Evolutionary conservation across 805 yeast genomes (phyloP).

Genomic region (Ogataea parapolymorpha): DNA sequence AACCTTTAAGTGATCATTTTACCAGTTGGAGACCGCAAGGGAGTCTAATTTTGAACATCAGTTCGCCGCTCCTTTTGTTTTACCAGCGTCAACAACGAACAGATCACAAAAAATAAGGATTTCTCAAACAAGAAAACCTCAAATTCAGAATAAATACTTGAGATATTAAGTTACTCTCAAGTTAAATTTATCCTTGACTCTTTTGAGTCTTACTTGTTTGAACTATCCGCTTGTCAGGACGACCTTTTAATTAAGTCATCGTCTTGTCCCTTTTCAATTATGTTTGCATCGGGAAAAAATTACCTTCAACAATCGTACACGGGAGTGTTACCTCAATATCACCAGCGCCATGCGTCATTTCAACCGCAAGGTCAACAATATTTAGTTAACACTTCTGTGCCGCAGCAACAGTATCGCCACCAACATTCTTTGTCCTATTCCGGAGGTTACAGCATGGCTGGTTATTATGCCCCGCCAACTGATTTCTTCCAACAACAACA

Average conservation of each 20-base stretch:
- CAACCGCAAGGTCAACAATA: constrained; percentile 18
- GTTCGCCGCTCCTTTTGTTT: constrained; percentile 14
- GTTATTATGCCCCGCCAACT: constrained; percentile 15
- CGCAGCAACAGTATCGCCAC: constrained; percentile 18
- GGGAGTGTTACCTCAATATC: constrained; percentile 18
- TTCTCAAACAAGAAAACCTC: constrained; percentile 4
- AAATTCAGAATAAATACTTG: constrained; percentile 9
- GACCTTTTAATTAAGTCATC: constrained; percentile 45
- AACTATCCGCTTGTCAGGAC: constrained; percentile 17
- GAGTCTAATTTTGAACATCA: background rate
- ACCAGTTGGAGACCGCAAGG: constrained; percentile 17
- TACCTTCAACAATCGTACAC: constrained; percentile 9
- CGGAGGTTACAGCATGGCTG: constrained; percentile 16
- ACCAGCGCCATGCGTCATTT: constrained; percentile 22
- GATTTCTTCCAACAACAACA: constrained; percentile 12
- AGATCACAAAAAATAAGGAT: constrained; percentile 9
- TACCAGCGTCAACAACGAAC: constrained; percentile 13
- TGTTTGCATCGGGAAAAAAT: constrained; percentile 15
- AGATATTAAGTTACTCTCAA: constrained; percentile 26
- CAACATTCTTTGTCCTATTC: constrained; percentile 22
- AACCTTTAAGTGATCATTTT: constrained; percentile 13
- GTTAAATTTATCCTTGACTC: background rate
- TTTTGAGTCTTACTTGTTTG: constrained; percentile 2
- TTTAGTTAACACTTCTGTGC: constrained; percentile 9
- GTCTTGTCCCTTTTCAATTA: constrained; percentile 18